Conservation (phyloP, 306 rosid species). For the Myrica gale region DNA sequence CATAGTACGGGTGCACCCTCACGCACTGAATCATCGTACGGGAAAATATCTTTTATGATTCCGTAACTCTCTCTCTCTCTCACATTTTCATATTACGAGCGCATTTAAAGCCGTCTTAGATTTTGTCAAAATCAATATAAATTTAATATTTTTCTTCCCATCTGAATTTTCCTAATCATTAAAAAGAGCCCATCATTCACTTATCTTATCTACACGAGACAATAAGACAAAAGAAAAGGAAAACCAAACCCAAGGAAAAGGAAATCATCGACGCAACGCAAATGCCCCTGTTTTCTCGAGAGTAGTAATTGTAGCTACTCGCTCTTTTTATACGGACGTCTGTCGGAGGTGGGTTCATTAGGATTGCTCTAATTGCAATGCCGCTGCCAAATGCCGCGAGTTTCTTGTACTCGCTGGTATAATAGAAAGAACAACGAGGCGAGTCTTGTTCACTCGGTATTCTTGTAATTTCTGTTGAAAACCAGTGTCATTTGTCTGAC, state of each 20-base stretch:
- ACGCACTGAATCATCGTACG: slow-evolving; percentile 19
- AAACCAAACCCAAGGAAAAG: too few species aligned
- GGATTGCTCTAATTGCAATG: slow-evolving; percentile 31
- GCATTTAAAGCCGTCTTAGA: background rate
- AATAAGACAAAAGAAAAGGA: background rate
- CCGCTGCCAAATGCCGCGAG: slow-evolving; percentile 19
- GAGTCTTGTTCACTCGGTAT: slow-evolving; percentile 9
- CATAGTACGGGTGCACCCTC: slow-evolving; percentile 26
- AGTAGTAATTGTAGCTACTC: background rate
- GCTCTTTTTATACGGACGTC: background rate
- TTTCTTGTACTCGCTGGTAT: background rate
- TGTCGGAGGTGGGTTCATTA: background rate
- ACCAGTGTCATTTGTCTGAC: slow-evolving; percentile 29
- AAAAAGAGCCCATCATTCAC: background rate
- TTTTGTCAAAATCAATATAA: background rate
- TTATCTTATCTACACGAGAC: too few species aligned
- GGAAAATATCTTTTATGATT: slow-evolving; percentile 7
- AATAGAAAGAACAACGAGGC: background rate
- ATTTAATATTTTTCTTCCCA: too few species aligned
- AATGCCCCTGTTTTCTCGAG: background rate
- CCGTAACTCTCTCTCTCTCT: background rate
- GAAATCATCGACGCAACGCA: background rate
- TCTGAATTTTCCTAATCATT: slow-evolving; percentile 20
- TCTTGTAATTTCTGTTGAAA: slow-evolving; percentile 13
- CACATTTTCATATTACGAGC: background rate